Percentiles rank a stretch among this genome's conserved stretches.
phyloP scores from a whole-genome alignment of 2,329 filamentous ascomycete species.

The Trichoderma pleuroti region DNA sequence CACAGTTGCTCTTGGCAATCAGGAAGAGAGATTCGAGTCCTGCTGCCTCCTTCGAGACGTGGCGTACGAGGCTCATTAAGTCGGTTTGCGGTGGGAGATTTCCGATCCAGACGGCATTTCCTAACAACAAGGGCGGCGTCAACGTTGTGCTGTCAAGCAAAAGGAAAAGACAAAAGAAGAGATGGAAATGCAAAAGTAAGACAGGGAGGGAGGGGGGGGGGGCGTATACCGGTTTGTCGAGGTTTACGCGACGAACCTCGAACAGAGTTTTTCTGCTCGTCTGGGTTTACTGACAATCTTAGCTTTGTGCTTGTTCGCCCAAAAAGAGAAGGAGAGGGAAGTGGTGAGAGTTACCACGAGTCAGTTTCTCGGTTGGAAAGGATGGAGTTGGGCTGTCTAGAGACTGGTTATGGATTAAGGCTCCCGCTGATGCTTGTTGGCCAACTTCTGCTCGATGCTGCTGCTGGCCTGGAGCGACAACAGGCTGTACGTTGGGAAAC shows the following conservation, averaged over 20 bases:
- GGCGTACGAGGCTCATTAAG: constrained; percentile 80
- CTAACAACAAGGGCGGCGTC: constrained; percentile 34
- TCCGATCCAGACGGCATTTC: constrained; percentile 92
- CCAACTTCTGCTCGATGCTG: constrained; percentile 28
- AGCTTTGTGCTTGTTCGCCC: not conserved
- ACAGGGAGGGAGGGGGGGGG: not conserved
- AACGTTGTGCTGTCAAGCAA: not conserved
- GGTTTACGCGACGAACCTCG: constrained; percentile 40
- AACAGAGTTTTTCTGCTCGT: constrained; percentile 25
- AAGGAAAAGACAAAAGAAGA: not conserved
- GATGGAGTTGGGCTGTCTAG: not conserved
- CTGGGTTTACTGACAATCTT: not conserved
- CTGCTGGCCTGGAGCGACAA: constrained; percentile 37
- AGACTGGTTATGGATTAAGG: not conserved
- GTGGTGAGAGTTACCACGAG: not conserved
- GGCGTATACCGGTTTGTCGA: constrained; percentile 57
- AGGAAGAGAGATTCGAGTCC: constrained; percentile 87
- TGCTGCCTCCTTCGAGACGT: constrained; percentile 76
- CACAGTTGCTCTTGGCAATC: constrained; percentile 96
- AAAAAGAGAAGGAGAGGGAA: not conserved
- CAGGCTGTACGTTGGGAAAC: constrained; percentile 31
- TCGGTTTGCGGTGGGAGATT: constrained; percentile 83
- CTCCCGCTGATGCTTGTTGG: constrained; percentile 27
- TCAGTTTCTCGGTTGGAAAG: not conserved
- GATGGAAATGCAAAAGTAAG: not conserved